Evolutionary conservation across 192 early-diverging fungal genomes (phyloP).

Genomic region (Gonapodya sp.): DNA sequence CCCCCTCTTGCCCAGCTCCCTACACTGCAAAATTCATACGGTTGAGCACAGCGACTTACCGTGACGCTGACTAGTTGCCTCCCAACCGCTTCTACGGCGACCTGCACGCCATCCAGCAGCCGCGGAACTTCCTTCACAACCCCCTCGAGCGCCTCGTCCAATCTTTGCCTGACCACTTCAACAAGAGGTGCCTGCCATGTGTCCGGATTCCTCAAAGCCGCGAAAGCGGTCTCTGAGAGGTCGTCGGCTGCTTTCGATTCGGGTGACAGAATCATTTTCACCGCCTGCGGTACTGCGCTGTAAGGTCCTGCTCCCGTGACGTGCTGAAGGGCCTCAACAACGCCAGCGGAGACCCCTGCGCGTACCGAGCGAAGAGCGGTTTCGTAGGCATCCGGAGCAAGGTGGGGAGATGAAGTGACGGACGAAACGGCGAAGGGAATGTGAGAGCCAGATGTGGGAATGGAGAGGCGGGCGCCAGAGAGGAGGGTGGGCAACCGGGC

Average conservation of each 20-base stretch:
- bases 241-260: background rate
- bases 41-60: too few relatives aligned
- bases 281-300: background rate
- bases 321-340: background rate
- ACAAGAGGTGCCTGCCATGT: background rate
- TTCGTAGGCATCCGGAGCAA: background rate
- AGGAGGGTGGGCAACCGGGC: background rate
- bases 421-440: background rate
- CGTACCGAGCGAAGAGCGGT: background rate
- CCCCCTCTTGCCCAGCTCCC: too few relatives aligned
- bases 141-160: background rate
- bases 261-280: background rate
- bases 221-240: background rate
- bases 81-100: background rate
- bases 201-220: background rate
- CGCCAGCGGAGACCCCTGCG: background rate
- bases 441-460: background rate
- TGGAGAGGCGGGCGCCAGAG: background rate
- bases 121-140: background rate
- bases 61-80: background rate
- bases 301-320: background rate
- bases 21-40: too few relatives aligned
- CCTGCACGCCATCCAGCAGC: background rate
- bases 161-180: background rate
- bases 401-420: background rate